Base-by-base conservation (phyloP, 257 asterid genomes). In the Solanum neorickii region DNA sequence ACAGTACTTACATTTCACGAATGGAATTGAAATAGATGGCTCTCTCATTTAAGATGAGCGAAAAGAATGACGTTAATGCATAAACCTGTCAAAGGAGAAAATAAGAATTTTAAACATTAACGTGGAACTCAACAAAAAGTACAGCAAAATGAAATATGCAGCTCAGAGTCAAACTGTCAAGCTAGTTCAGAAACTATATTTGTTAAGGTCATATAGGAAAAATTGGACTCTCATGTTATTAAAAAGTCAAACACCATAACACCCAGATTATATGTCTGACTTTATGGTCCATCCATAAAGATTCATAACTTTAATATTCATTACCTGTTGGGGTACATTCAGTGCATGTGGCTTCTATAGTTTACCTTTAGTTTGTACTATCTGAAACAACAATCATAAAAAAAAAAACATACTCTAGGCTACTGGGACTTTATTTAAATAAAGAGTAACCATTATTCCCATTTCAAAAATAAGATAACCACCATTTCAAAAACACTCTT, bases 31-130 rank as follows among this genome's bases (percentile, higher is more conserved):
- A 97, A 93, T 95, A 97, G 87, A 97, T 94, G 83, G 99, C 91
- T 72, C 95, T 91, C 87, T 90, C 87, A 82, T 93, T 92, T 84
- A 96, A 89, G 86, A 96, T 88, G 87, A 97, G 95, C 78, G 98
- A 94, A 91, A 97, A 91, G 96, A 97, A 97, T 86, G 99, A 97
- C 92, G 90, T 95, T 92, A 96, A 87, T 33, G 99, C 99, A 94
- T 95, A 97, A 84, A 97, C 98, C 99, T 97, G 98, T 84, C 70
- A 87, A 68, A 87, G 14, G 62, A 76, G 46, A 87, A 70, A 59
- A 86, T 68, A 23, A 86, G 42, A 80, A 46, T 46, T 91, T 80
- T 89, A 52, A 75, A 56, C 74, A 87, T 18, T 49, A 20, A 3
- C 39, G 47, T 82, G 84, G 49, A 88, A 89, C 73, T 47, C 23